Base-by-base conservation (phyloP, 2,329 filamentous ascomycete genomes). In the Reticulascus tulasneorum region DNA sequence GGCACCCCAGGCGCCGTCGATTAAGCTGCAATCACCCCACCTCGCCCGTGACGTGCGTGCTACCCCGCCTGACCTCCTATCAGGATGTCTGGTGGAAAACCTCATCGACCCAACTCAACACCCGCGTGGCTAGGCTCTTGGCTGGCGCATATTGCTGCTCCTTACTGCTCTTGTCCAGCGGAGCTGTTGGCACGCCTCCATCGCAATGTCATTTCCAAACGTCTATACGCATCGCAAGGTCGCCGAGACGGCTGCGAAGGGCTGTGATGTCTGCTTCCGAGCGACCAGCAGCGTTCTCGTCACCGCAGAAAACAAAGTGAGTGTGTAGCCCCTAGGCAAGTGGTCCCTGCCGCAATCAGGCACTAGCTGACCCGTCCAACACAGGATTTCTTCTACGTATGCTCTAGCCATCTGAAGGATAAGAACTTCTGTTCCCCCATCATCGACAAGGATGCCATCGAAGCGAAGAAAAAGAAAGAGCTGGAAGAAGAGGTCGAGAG, bases 251-350 rank as follows among this genome's bases (percentile, higher is more conserved):
- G 76, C 84, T 2, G 76, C 86, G 10, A 94, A 86, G 62, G 73
- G 86, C 32, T 98, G 93, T 63, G 84, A 88, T 61, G 79, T 97
- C 45, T 97, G 93, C 71, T 94, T 84, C 69, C 94, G 93, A 63
- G 84, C 86, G 8, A 88, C 83, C 40, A 79, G 82, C 7, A 94
- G 84, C 47, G 91, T 97, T 13, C 70, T 98, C 36, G 86, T 95
- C 49, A 94, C 89, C 8, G 78, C 86, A 1, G 89, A 94, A 52
- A 90, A 87, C 53, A 93, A 91, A 79, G 90, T 93, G 53, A 46
- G 50, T 7, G 19, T 3, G n/a, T n/a, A n/a, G n/a, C n/a, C n/a
- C n/a, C n/a, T n/a, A 17, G 9, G 27, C 8, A 8, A 6, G 9
- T 19, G 13, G 6, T 6, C 6, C 9, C 27, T 16, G 29, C 32